Evolutionary conservation across 768 basidiomycete genomes (phyloP).

Genomic region (Boletales sp.): DNA sequence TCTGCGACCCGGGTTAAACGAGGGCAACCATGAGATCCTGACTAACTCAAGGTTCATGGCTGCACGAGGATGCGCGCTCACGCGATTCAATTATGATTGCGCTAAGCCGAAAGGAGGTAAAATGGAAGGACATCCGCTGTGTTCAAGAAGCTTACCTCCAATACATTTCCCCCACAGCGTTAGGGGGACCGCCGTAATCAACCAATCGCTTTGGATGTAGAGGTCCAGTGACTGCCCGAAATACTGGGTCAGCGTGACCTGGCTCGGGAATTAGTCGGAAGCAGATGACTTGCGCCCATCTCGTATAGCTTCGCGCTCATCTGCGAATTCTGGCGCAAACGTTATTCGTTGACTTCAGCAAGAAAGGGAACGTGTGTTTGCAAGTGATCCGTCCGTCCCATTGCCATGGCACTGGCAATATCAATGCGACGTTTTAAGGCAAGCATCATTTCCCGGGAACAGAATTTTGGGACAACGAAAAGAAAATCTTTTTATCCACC

Average conservation of each 20-base stretch:
- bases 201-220: background rate
- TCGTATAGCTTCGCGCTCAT: background rate
- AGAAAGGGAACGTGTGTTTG: background rate
- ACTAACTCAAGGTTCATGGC: slow-evolving; percentile 2
- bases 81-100: slow-evolving; percentile 1
- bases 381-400: background rate
- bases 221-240: background rate
- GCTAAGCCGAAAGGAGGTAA: slow-evolving; percentile 1
- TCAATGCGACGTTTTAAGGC: too few relatives aligned
- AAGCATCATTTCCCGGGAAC: too few relatives aligned
- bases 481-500: too few relatives aligned
- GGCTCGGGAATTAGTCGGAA: background rate
- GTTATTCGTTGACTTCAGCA: background rate
- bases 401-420: background rate
- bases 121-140: slow-evolving; percentile 5
- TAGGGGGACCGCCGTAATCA: background rate
- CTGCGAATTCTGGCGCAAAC: background rate
- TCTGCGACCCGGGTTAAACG: background rate
- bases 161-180: background rate
- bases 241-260: slow-evolving; percentile 1
- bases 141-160: background rate
- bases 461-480: too few relatives aligned
- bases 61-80: background rate
- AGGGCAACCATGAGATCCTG: background rate
- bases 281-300: background rate